Evolutionary conservation across 169 alveolate species (phyloP), one percentile per base, ranked within the genome.

Genomic region (Amoebophrya sp.): DNA sequence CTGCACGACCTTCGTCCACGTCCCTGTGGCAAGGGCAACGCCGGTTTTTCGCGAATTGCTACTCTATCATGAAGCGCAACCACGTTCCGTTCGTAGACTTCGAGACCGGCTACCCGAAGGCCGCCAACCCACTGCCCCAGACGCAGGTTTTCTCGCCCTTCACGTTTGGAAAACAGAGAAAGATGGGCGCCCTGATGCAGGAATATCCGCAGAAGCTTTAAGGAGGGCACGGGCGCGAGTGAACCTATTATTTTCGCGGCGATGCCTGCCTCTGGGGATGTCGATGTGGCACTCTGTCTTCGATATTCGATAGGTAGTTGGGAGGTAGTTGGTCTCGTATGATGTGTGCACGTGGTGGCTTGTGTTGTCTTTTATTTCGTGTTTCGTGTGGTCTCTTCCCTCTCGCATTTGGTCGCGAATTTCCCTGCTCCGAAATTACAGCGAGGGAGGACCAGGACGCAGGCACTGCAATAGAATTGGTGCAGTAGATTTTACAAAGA

Each of bases 61-160:
- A 58, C 78, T 58, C 94, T 31, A 92, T 69, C 88, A 70, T 95
- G 42, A 95, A 95, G 90, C 92, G 95, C 41, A 94, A 94, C 87
- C 89, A 92, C 29, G 95, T 96, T 4, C 94, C 92, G 39, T 92
- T 92, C 41, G 91, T 95, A 16, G 96, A 95, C 92, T 93, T 95
- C 70, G 96, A 95, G 69, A 94, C 97, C n/a, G 94, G 93, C 45
- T 92, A 89, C 31, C 96, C 96, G 4, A 94, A 94, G 45, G 92
- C 45, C 40, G 94, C 93, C 42, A 94, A 92, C 10, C 88, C 93
- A 88, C 93, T 92, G 95, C 95, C 93, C 89, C 89, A 88, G 41
- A 92, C 69, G 48, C 91, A 88, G n/a, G 89, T 91, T 23, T 40
- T 88, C 78, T 40, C 70, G 39, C 45, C 89, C 39, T 69, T 91